Base-by-base conservation (phyloP, 2,329 filamentous ascomycete genomes). In the Sclerotinia minor region DNA sequence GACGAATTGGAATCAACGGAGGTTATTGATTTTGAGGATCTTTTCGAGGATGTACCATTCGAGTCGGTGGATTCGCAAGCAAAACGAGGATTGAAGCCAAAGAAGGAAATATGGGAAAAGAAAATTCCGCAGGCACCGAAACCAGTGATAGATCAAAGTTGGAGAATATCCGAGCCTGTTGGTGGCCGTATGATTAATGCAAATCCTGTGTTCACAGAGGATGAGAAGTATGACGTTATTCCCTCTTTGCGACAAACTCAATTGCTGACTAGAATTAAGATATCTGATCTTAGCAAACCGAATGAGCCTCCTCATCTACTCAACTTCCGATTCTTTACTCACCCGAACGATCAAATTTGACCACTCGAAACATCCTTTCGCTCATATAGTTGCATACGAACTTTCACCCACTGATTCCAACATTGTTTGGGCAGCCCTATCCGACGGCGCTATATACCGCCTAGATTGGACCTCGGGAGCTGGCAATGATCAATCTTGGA, bases 251-350 rank as follows among this genome's bases (percentile, higher is more conserved):
- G 60, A 38, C 49, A 49, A 24, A 70, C 66, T 67, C 13, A 44
- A 63, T 41, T 69, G 57, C 69, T 73, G 66, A 72, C 63, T 29
- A 35, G 29, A 64, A 58, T 64, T 61, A 74, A 74, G 92, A 76
- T 85, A 89, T 78, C 77, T 97, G 50, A 88, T 97, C 68, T 78
- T 96, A 67, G 86, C 89, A 44, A 92, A 92, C 75, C 85, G 88
- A 69, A 89, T 86, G 38, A 89, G 89, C 13, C 82, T 97, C 65
- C 90, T 93, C 77, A 84, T 97, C 35, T 96, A 95, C 79, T 91
- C 91, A 1, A 87, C 92, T 41, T 82, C 86, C 71, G 93, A 92
- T 66, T 98, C 95, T 1, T 85, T 96, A 61, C 85, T 96, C 29
- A 83, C 92, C 57, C 88, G 92, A 72, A 87, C 88, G 67, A 89